A percentile compares a stretch with the other conserved stretches of the same genome.
phyloP scores from a whole-genome alignment of 495 filamentous ascomycete genomes.

The Xylaria scruposa region DNA sequence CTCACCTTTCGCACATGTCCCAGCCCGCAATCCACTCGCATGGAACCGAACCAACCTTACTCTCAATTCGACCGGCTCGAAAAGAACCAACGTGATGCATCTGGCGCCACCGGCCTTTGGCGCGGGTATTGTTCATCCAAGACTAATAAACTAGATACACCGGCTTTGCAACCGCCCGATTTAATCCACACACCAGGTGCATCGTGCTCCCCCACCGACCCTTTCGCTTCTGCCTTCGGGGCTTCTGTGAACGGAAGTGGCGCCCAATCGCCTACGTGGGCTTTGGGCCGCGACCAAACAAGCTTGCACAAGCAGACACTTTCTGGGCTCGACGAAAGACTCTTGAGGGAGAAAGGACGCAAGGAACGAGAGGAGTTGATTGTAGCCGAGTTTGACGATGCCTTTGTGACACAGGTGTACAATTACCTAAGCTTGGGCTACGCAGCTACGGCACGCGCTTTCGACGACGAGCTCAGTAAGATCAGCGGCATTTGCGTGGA shows the following conservation, averaged over 20 bases:
- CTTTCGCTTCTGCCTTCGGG: slow-evolving; percentile 47
- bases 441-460: slow-evolving; percentile 79
- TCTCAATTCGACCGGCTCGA: slow-evolving; percentile 49
- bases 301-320: slow-evolving; percentile 52
- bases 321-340: slow-evolving; percentile 53
- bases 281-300: slow-evolving; percentile 31
- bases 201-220: slow-evolving; percentile 37
- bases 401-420: slow-evolving; percentile 93
- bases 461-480: slow-evolving; percentile 80
- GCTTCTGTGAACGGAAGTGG: slow-evolving; percentile 15
- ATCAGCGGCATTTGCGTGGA: slow-evolving; percentile 71
- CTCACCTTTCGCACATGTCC: slow-evolving; percentile 76
- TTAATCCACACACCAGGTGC: slow-evolving; percentile 49
- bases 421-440: slow-evolving; percentile 95
- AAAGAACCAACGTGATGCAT: slow-evolving; percentile 57
- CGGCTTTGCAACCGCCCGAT: slow-evolving; percentile 46
- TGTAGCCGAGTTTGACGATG: slow-evolving; percentile 74
- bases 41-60: slow-evolving; percentile 61
- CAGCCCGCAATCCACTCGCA: slow-evolving; percentile 80
- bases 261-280: slow-evolving; percentile 27
- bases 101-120: slow-evolving; percentile 65
- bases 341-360: slow-evolving; percentile 55
- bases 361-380: slow-evolving; percentile 61
- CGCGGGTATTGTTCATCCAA: slow-evolving; percentile 66
- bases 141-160: slow-evolving; percentile 44